Base-by-base conservation (phyloP, 768 basidiomycete genomes). In the Trametes sanguinea region DNA sequence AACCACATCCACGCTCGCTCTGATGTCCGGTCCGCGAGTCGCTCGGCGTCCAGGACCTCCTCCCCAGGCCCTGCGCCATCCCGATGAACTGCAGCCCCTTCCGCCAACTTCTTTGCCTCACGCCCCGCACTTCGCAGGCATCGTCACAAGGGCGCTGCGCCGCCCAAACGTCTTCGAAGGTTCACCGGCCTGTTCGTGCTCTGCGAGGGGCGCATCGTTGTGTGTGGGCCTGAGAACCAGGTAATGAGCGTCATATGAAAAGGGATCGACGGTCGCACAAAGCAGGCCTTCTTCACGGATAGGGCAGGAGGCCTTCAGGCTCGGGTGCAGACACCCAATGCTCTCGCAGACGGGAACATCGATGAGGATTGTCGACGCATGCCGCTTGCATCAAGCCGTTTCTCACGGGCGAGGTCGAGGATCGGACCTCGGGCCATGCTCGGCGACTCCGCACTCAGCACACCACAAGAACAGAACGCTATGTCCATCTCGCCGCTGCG, bases 211-310 rank as follows among this genome's bases (percentile, higher is more conserved):
- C 57, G 14, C 37, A 48, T 50, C 56, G 30, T 35, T n/a, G 51
- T 43, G 57, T 33, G 32, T 33, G 42, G 47, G 17, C 50, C 50
- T 59, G 57, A 17, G 57, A 59, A 59, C 57, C 47, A 39, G 16
- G 14, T 8, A 27, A 48, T 47, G 6, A 11, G 45, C 33, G 40
- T 16, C 37, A 13, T 27, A 57, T 57, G 57, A 51, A 59, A 51
- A 27, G 40, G 50, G 57, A 59, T 59, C 57, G 57, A 59, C 57
- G 10, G 42, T 29, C 57, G 50, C 50, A 45, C 40, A 59, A 59
- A 59, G 30, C 42, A 44, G 50, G 32, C 57, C 50, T 51, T 51
- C 57, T 44, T 29, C 43, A 27, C 57, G 32, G 16, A 59, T 22
- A 22, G 37, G 57, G 57, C 40, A 59, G 50, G 40, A 42, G 39